A percentile compares a stretch with the other conserved stretches of the same genome.
phyloP scores from a whole-genome alignment of 176 grass and related monocot species.

The Alopecurus myosuroides region DNA sequence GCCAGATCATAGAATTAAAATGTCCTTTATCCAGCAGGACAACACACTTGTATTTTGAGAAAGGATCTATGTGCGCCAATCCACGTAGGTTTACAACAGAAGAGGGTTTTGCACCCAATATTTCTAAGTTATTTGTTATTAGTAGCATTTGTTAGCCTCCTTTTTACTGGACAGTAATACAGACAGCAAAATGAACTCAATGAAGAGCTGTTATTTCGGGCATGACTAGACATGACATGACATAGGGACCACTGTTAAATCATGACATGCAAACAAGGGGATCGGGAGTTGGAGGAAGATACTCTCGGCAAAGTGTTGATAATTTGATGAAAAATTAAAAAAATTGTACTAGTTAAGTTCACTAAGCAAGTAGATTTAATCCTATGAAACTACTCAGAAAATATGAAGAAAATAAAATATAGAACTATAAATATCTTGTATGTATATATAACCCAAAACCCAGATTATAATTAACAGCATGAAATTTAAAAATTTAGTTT shows the following conservation, averaged over 20 bases:
- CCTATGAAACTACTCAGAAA: not conserved
- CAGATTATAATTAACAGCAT: not conserved
- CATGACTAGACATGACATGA: not conserved
- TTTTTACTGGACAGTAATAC: not conserved
- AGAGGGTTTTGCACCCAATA: not conserved
- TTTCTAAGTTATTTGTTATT: not conserved
- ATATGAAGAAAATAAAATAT: not conserved
- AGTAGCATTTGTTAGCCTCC: not conserved
- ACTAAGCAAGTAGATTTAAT: not conserved
- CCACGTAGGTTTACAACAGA: not conserved
- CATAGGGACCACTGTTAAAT: not conserved
- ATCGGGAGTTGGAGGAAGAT: not conserved
- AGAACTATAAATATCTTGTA: not conserved
- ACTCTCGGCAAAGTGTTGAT: not conserved
- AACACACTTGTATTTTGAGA: not conserved
- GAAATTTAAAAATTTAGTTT: too few species aligned
- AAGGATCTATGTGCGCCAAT: not conserved
- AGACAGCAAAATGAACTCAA: not conserved
- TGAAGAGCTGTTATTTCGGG: not conserved
- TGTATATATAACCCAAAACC: not conserved
- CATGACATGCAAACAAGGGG: not conserved
- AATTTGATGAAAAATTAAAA: not conserved
- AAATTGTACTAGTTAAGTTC: conserved; percentile 4
- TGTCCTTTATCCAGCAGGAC: not conserved
- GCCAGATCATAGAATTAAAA: not conserved